Evolutionary conservation across 257 asterid genomes (phyloP), one percentile per base, ranked within the genome.

Genomic region (Gynochthodes officinalis): DNA sequence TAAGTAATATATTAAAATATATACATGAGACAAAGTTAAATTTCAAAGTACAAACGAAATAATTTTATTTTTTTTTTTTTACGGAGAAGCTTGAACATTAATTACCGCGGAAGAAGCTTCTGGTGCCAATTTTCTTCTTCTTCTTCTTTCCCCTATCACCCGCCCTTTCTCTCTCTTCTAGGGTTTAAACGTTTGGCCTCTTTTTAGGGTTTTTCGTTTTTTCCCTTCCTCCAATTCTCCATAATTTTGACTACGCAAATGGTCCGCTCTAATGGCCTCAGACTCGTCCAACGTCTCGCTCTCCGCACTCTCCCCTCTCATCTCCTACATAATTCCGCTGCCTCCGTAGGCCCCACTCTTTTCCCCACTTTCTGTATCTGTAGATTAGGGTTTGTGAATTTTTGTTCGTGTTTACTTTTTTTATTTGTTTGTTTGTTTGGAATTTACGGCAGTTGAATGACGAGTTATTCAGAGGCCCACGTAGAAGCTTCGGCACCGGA

Each of bases 401-500:
- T 18, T 54, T n/a, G n/a, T n/a, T n/a, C n/a, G 1, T 61, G 50
- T 35, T 70, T 10, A 25, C 11, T 21, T 44, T 64, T 35, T 25
- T 37, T n/a, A n/a, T n/a, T 30, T 11, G 40, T 11, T 23, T 70
- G 40, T 67, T 4, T 32, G 9, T 19, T 14, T 69, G 66, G 67
- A 53, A 60, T 40, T n/a, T 19, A 53, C 46, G 42, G 75, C 81
- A 88, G 95, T 64, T 86, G 49, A 64, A 73, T 73, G 82, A 82
- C 74, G 79, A 81, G 60, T 61, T 75, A 46, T 77, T 71, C 76
- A 79, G 77, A 68, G 84, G 79, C 55, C 82, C 86, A 23, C 70
- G 64, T 75, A 87, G 96, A 81, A 80, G 83, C 67, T 89, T 80
- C 74, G 78, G 81, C 79, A 84, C 92, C 11, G 73, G 73, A 21